phyloP scores from a whole-genome alignment of 768 basidiomycete genomes.

The Neoboletus magnificus region DNA sequence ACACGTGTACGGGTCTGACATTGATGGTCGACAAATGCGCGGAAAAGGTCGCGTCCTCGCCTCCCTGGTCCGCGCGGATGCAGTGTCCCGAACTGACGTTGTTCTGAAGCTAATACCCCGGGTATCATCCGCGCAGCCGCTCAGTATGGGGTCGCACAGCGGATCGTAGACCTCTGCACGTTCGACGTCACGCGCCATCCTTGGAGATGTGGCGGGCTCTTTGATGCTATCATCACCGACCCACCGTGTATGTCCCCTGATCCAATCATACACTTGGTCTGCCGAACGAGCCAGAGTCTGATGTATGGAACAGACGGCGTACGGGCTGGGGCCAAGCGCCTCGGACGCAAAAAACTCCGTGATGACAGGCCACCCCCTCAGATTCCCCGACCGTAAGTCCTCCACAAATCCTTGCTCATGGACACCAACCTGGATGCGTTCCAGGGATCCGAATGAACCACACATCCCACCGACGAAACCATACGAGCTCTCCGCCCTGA shows the following conservation, averaged over 20 bases:
- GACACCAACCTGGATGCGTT: not conserved
- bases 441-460: slow-evolving; percentile 47
- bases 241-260: slow-evolving; percentile 71
- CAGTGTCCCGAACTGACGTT: not conserved
- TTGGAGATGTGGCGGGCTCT: slow-evolving; percentile 83
- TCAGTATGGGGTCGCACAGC: slow-evolving; percentile 75
- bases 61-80: not conserved
- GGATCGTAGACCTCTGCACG: slow-evolving; percentile 81
- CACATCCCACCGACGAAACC: slow-evolving; percentile 90
- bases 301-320: slow-evolving; percentile 70
- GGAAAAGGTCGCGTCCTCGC: slow-evolving; percentile 65
- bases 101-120: slow-evolving; percentile 40
- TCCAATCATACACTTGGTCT: not conserved
- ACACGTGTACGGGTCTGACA: slow-evolving; percentile 85
- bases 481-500: slow-evolving; percentile 86
- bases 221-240: slow-evolving; percentile 94
- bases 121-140: slow-evolving; percentile 78
- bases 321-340: slow-evolving; percentile 78
- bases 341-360: slow-evolving; percentile 61
- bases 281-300: not conserved
- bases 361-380: slow-evolving; percentile 27
- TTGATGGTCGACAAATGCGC: slow-evolving; percentile 95
- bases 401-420: not conserved
- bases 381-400: slow-evolving; percentile 44
- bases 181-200: slow-evolving; percentile 93